These are phyloP conservation scores for Solanum rostratum DNA, from an alignment of 257 asterid genomes.

Conservation along the genomic window DNA sequence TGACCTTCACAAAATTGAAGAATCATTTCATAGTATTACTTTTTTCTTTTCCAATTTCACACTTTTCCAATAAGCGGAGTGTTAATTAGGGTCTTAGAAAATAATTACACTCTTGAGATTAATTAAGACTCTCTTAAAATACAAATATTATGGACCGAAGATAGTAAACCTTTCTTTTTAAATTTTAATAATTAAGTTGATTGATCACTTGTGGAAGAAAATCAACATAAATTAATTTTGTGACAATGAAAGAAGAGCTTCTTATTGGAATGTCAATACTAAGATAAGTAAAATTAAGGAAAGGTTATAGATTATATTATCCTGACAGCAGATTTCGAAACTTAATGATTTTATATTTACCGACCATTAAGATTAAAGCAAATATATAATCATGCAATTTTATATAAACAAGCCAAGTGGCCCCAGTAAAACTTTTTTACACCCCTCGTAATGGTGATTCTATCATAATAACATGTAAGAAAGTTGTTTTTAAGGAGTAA, in stretches of 20 bases:
- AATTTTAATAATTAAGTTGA: neutral
- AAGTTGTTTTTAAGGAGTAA: too few relatives aligned
- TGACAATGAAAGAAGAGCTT: neutral
- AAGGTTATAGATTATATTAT: slow-evolving; percentile 17
- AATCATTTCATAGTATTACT: neutral
- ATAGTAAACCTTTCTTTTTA: neutral
- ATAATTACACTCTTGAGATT: neutral
- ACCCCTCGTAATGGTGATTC: too few relatives aligned
- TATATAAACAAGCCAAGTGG: neutral
- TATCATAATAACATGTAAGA: too few relatives aligned
- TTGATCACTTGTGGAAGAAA: neutral
- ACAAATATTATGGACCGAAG: neutral
- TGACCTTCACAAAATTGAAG: neutral
- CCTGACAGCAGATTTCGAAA: slow-evolving; percentile 19
- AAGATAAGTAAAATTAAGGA: slow-evolving; percentile 3
- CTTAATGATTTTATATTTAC: slow-evolving; percentile 10
- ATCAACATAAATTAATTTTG: neutral
- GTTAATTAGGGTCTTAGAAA: neutral
- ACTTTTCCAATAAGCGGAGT: neutral
- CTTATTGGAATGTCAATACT: slow-evolving; percentile 21
- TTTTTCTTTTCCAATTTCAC: neutral
- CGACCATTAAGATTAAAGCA: neutral
- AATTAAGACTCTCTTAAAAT: neutral
- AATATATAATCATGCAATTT: neutral
- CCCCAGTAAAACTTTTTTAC: neutral